phyloP scores from a whole-genome alignment of 2,329 filamentous ascomycete species.

The Onygena corvina region DNA sequence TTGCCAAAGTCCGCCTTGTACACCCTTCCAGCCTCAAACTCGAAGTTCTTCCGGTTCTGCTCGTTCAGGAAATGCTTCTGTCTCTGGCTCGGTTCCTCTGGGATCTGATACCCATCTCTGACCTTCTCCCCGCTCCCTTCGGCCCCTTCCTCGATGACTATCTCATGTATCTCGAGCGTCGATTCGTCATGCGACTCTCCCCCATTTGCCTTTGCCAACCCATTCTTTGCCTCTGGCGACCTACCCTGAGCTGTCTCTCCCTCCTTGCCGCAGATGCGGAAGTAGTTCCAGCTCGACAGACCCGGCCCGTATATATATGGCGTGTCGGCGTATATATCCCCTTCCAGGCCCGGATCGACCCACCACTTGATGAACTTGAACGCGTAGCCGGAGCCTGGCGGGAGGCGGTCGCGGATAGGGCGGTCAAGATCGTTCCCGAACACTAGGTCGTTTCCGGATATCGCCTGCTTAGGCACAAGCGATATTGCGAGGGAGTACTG shows the following conservation, averaged over 20 bases:
- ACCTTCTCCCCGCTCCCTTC: conserved; percentile 43
- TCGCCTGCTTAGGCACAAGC: conserved; percentile 57
- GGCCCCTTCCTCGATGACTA: conserved; percentile 54
- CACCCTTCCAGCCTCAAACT: conserved; percentile 49
- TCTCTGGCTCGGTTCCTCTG: conserved; percentile 42
- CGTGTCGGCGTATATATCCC: conserved; percentile 74
- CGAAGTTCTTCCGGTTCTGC: conserved; percentile 44
- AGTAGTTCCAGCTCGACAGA: conserved; percentile 64
- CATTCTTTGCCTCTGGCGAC: background rate
- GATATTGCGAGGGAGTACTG: conserved; percentile 75
- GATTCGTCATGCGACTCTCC: conserved; percentile 15
- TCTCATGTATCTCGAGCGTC: conserved; percentile 35
- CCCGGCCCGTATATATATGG: conserved; percentile 80
- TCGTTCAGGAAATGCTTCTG: conserved; percentile 51
- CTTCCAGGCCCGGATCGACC: conserved; percentile 82
- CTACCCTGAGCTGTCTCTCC: conserved; percentile 25
- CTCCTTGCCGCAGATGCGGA: conserved; percentile 50
- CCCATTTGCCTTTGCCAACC: background rate
- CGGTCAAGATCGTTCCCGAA: conserved; percentile 95
- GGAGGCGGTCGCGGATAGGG: conserved; percentile 73
- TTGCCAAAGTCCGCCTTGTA: conserved; percentile 74
- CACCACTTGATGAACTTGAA: conserved; percentile 79
- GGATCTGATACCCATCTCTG: conserved; percentile 41
- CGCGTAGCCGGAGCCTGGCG: conserved; percentile 73
- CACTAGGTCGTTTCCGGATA: conserved; percentile 61